Percentiles rank a stretch among this genome's conserved stretches.
Evolutionary conservation across 768 basidiomycete species (phyloP).

Genomic region (Podaxis pistillaris): DNA sequence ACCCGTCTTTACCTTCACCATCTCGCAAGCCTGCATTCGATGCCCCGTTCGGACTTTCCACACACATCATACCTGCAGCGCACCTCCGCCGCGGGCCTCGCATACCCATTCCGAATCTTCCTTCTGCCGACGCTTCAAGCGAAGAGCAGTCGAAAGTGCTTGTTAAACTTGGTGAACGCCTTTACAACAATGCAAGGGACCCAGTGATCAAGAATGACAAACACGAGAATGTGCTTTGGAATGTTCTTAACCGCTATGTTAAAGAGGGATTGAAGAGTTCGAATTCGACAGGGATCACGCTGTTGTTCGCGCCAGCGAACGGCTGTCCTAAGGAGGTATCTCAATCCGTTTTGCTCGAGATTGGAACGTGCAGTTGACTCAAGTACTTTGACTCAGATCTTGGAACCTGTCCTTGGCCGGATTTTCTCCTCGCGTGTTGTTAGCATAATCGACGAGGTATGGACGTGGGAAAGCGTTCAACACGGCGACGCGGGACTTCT

Average conservation of each 20-base stretch:
- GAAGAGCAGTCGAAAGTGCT: slow-evolving; percentile 26
- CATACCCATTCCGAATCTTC: slow-evolving; percentile 36
- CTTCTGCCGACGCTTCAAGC: slow-evolving; percentile 27
- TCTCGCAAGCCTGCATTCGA: slow-evolving; percentile 32
- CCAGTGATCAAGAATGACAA: slow-evolving; percentile 33
- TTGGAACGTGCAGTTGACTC: neutral
- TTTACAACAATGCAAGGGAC: slow-evolving; percentile 26
- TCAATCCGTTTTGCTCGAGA: neutral
- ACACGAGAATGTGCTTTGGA: slow-evolving; percentile 46
- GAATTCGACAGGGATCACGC: slow-evolving; percentile 50
- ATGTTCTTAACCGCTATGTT: slow-evolving; percentile 69
- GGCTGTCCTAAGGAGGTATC: slow-evolving; percentile 85
- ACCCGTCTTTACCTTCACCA: slow-evolving; percentile 38
- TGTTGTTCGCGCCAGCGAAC: slow-evolving; percentile 82
- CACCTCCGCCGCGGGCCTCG: slow-evolving; percentile 45
- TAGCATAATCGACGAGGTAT: slow-evolving; percentile 58
- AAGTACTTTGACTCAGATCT: slow-evolving; percentile 48
- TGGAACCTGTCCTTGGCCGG: slow-evolving; percentile 64
- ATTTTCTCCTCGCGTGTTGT: slow-evolving; percentile 46
- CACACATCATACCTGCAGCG: slow-evolving; percentile 56
- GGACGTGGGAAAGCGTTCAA: slow-evolving; percentile 80
- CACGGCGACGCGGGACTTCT: slow-evolving; percentile 81
- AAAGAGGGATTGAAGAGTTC: slow-evolving; percentile 25
- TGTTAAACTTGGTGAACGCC: slow-evolving; percentile 4
- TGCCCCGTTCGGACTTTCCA: slow-evolving; percentile 41